A percentile compares a stretch with the other conserved stretches of the same genome.
Evolutionary conservation across 805 yeast genomes (phyloP).

Genomic region (Saccharomycopsis sp.): DNA sequence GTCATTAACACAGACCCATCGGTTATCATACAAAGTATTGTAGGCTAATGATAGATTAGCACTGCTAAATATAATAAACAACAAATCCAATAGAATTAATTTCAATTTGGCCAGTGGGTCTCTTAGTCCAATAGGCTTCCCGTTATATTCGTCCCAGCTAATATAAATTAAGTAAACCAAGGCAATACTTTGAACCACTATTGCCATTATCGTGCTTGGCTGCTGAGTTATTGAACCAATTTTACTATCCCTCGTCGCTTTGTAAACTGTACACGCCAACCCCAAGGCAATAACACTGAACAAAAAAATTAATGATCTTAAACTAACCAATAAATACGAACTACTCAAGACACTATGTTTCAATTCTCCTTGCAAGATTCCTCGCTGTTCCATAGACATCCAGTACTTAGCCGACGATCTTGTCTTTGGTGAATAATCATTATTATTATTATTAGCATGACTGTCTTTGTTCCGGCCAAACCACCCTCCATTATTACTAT

Average conservation of each 20-base stretch:
- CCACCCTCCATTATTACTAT: conserved; percentile 4
- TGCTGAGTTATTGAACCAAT: conserved; percentile 49
- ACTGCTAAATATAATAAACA: conserved; percentile 82
- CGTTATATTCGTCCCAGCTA: conserved; percentile 84
- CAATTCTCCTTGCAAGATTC: conserved; percentile 57
- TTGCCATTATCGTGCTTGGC: conserved; percentile 89
- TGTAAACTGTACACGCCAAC: conserved; percentile 55
- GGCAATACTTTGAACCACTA: conserved; percentile 76
- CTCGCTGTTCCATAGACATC: conserved; percentile 57
- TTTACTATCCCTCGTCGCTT: conserved; percentile 18
- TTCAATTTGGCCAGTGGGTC: conserved; percentile 78
- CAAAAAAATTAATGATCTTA: conserved; percentile 53
- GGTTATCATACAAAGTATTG: conserved; percentile 68
- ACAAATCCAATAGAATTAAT: conserved; percentile 70
- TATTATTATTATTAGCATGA: conserved; percentile 23
- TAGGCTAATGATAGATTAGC: conserved; percentile 85
- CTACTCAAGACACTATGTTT: conserved; percentile 57
- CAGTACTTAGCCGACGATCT: conserved; percentile 58
- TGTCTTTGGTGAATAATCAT: conserved; percentile 33
- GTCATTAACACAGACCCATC: conserved; percentile 63
- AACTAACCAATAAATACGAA: conserved; percentile 73
- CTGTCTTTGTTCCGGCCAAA: not conserved
- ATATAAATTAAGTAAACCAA: conserved; percentile 71
- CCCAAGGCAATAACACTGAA: conserved; percentile 66
- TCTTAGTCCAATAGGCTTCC: conserved; percentile 87